Base-by-base conservation (phyloP, 108 stramenopile species). In the Nitzschia sp. region DNA sequence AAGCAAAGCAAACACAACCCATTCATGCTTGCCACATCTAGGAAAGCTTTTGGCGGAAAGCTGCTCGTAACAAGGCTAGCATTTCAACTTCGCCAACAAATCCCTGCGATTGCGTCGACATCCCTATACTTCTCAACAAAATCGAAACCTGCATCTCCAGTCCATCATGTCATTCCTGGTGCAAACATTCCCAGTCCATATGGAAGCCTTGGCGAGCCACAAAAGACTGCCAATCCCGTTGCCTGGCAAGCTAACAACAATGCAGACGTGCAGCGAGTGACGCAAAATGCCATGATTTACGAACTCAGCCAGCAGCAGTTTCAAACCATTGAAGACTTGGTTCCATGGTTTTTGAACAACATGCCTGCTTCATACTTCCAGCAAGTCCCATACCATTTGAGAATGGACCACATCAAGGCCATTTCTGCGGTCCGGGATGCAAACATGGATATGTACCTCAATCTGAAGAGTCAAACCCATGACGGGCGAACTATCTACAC, bases 391-490 rank as follows among this genome's bases (percentile, higher is more conserved):
- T 90, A 95, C 67, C 79, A 83, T 50, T 85, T 94, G 57, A 88
- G 96, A n/a, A 73, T 91, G 75, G 93, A 98, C 76, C 98, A 99
- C 80, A 86, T 99, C 63, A 95, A 96, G 72, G 96, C 98, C 25
- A 92, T 99, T 57, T 76, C 84, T 54, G 88, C 96, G 39, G 77
- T 98, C 48, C 82, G 89, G 56, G 93, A 90, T 71, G 80, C 81
- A 40, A 72, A 80, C 44, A 83, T 82, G 73, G 88, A 86, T 57
- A 60, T 94, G 59, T 81, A 89, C 51, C 75, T 96, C 69, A 88
- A 92, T 64, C 69, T 91, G 19, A 78, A 92, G 66, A 80, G 81
- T n/a, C 91, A 80, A 53, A 53, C 70, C 3, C 66, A 63, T 5
- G 88, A 91, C 61, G 90, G 88, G 22, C 60, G 86, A 40, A 63